Conservation (phyloP, 306 rosid species). For the Cyclanthera cordifolia region DNA sequence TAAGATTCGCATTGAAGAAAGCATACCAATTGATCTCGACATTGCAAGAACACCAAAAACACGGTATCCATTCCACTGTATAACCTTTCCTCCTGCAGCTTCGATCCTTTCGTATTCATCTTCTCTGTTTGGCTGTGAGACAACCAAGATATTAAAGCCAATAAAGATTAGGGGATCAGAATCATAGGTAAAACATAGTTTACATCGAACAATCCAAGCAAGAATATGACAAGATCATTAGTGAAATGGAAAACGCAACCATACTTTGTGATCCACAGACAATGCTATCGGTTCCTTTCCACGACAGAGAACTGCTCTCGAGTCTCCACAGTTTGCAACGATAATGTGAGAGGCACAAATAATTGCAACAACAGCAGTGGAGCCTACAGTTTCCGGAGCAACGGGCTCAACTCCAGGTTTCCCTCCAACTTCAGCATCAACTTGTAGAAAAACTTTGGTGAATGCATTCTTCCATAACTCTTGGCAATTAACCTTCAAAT, state of each 20-base stretch:
- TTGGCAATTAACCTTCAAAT: slow-evolving; percentile 40
- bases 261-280: slow-evolving; percentile 81
- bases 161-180: slow-evolving; percentile 20
- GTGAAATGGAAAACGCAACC: neutral
- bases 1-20: slow-evolving; percentile 5
- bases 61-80: slow-evolving; percentile 87
- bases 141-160: slow-evolving; percentile 5
- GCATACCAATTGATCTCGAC: slow-evolving; percentile 87
- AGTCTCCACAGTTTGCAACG: slow-evolving; percentile 83
- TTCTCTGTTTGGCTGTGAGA: slow-evolving; percentile 66
- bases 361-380: slow-evolving; percentile 72
- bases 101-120: slow-evolving; percentile 84
- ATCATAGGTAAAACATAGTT: neutral
- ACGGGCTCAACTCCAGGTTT: slow-evolving; percentile 41
- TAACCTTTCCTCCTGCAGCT: slow-evolving; percentile 90
- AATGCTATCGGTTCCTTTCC: slow-evolving; percentile 77
- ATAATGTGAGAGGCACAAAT: slow-evolving; percentile 76
- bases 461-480: slow-evolving; percentile 63
- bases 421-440: slow-evolving; percentile 79
- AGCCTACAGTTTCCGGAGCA: slow-evolving; percentile 89
- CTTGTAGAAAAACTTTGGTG: slow-evolving; percentile 62
- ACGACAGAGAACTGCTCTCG: slow-evolving; percentile 84
- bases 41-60: slow-evolving; percentile 87
- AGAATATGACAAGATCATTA: neutral
- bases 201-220: neutral